Percentiles rank a stretch among this genome's conserved stretches.
These are phyloP conservation scores for Peronospora destructor DNA, from an alignment of 352 stramenopile genomes.

Conservation along the genomic window DNA sequence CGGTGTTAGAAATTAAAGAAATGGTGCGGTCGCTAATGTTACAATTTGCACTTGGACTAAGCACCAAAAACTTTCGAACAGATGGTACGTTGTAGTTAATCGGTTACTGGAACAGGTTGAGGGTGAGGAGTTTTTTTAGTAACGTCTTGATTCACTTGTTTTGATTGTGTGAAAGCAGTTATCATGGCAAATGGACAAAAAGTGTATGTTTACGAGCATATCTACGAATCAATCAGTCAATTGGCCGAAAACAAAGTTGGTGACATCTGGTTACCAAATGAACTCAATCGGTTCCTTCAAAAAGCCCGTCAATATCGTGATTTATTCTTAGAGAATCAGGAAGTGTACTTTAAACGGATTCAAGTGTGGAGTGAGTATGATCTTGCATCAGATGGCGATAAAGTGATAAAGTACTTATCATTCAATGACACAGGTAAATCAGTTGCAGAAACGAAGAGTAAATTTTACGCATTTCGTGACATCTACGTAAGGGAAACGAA, in stretches of 20 bases:
- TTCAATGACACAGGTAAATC: constrained; percentile 35
- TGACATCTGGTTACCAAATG: constrained; percentile 62
- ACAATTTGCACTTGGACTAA: constrained; percentile 49
- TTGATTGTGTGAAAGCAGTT: too few relatives aligned
- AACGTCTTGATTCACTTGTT: too few relatives aligned
- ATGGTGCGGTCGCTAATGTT: constrained; percentile 49
- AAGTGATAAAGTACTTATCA: not conserved
- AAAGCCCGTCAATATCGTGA: constrained; percentile 57
- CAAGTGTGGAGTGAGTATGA: constrained; percentile 49
- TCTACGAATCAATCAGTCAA: constrained; percentile 59
- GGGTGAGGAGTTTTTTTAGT: too few relatives aligned
- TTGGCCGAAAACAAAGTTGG: constrained; percentile 52
- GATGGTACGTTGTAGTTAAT: constrained; percentile 50
- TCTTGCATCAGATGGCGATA: not conserved
- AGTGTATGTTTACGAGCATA: constrained; percentile 53
- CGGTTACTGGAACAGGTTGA: too few relatives aligned
- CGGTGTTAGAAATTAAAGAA: constrained; percentile 31
- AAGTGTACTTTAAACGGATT: constrained; percentile 60
- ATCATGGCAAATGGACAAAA: constrained; percentile 17
- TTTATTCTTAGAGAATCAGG: constrained; percentile 30
- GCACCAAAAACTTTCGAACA: constrained; percentile 60
- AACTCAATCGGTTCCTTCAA: constrained; percentile 48
- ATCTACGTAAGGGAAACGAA: constrained; percentile 54
- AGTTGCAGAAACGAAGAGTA: constrained; percentile 48
- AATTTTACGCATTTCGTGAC: constrained; percentile 69